Evolutionary conservation across 306 rosid genomes (phyloP).

Genomic region (Gillenia trifoliata): DNA sequence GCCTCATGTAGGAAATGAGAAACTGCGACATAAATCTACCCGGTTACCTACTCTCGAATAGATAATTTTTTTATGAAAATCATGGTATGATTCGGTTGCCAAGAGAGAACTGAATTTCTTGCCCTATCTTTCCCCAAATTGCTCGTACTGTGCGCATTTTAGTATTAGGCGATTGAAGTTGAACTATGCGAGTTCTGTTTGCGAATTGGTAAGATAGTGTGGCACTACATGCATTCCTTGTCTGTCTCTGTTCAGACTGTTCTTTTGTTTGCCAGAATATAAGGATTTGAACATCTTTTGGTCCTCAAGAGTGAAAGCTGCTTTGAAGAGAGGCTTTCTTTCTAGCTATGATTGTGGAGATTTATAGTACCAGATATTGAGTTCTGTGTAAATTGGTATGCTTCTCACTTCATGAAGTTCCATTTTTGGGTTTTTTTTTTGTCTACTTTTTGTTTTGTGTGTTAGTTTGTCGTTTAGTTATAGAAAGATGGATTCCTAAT

Average conservation of each 20-base stretch:
- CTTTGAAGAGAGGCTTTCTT: neutral
- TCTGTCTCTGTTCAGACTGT: neutral
- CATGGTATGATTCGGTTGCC: neutral
- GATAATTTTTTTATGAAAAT: too few relatives aligned
- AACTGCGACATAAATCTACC: neutral
- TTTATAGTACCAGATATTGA: neutral
- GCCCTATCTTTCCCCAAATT: neutral
- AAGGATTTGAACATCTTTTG: neutral
- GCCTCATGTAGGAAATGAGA: neutral
- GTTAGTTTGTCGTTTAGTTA: neutral
- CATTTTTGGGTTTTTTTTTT: neutral
- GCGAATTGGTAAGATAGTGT: neutral
- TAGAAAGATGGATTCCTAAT: neutral
- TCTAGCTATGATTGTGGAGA: neutral
- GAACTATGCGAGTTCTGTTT: neutral
- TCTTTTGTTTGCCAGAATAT: neutral
- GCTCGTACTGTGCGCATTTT: neutral
- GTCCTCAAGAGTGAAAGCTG: neutral
- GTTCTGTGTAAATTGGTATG: neutral
- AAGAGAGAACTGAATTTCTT: neutral
- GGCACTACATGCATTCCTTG: too few relatives aligned
- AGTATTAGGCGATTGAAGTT: neutral
- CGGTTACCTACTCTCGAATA: neutral
- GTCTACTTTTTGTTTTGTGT: neutral
- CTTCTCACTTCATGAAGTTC: neutral